A percentile compares a stretch with the other conserved stretches of the same genome.
These are phyloP conservation scores for Thinopyrum elongatum DNA, from an alignment of 176 grass and related monocot species.

Conservation along the genomic window DNA sequence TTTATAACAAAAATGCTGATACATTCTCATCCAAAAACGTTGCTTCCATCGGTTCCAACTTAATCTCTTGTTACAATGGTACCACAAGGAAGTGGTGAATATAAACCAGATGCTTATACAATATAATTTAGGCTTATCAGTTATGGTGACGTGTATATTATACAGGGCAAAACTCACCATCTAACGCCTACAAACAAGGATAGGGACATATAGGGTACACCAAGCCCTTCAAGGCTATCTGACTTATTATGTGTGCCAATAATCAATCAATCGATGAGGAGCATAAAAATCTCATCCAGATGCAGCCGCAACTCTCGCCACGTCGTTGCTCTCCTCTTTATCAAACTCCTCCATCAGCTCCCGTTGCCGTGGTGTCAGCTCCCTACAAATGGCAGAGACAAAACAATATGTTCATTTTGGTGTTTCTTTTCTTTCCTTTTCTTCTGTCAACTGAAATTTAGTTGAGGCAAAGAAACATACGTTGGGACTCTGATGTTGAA, in stretches of 20 bases:
- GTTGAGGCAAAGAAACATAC: constrained; percentile 36
- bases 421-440: not conserved
- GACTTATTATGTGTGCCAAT: constrained; percentile 9
- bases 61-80: not conserved
- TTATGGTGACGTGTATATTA: not conserved
- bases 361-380: constrained; percentile 60
- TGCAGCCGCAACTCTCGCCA: constrained; percentile 34
- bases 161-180: constrained; percentile 19
- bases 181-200: constrained; percentile 19
- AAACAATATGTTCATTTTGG: not conserved
- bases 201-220: not conserved
- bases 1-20: not conserved
- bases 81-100: not conserved
- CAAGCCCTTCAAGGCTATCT: not conserved
- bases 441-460: not conserved
- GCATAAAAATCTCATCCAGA: constrained; percentile 47
- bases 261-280: not conserved
- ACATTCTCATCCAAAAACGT: not conserved
- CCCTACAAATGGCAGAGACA: constrained; percentile 35
- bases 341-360: constrained; percentile 75
- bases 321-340: constrained; percentile 53
- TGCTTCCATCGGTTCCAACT: not conserved
- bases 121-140: not conserved
- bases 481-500: constrained; percentile 75
- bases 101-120: not conserved